Base-by-base conservation (phyloP, 192 early-diverging fungal species). In the Coemansia pectinata region DNA sequence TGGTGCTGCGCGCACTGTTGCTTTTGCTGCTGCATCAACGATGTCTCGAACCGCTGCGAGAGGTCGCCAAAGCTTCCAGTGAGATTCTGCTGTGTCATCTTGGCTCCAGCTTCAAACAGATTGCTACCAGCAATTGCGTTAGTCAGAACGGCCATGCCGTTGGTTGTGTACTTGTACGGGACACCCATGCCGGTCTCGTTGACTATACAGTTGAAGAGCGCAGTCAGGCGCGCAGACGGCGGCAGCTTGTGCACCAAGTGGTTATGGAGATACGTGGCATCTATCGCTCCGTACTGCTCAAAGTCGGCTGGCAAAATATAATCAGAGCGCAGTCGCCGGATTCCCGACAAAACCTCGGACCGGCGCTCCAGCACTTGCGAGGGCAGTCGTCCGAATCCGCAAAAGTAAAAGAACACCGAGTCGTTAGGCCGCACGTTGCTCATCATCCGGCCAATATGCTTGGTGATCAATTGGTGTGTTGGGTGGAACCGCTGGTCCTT, bases 301-400 rank as follows among this genome's bases (percentile, higher is more conserved):
- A 90, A 94, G 74, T 96, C 94, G 47, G 85, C 73, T 6, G 93
- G 92, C 62, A 89, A 87, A 38, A 94, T 91, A 33, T 90, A 92
- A 67, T 91, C 89, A 69, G 85, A 85, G 47, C 83, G 84, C 84
- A 84, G 86, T 66, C 25, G 79, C 70, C 70, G 86, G 82, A 82
- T 89, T 63, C 45, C 82, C 72, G 50, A 21, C 45, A 83, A 41
- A 14, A 65, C 74, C 69, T 84, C 71, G 36, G 65, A 52, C 61
- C 55, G 70, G 3, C 57, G 63, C 2, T 76, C 74, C 11, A 45
- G 53, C 2, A 77, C 59, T 63, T 82, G 79, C 25, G 63, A 19
- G 17, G 79, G 73, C 36, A 83, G 84, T 12, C 85, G 79, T 33
- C 92, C 88, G 66, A 91, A 91, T 34, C 94, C 94, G 61, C 86